Percentiles rank a stretch among this genome's conserved stretches.
Conservation (phyloP, 139 green algal genomes). For the Nannochloris sp. region DNA sequence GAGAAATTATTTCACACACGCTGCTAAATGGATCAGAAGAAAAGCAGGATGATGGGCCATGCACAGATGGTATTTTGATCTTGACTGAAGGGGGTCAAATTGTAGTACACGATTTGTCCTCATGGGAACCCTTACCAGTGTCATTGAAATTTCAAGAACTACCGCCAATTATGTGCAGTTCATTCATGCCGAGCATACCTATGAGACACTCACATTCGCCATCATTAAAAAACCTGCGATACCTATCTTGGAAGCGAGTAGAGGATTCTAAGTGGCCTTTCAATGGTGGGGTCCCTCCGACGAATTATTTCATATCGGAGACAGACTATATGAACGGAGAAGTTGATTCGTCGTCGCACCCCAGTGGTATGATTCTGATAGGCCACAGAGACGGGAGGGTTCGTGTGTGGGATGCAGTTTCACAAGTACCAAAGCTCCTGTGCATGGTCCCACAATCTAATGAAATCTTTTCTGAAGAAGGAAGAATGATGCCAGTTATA, state of each 20-base stretch:
- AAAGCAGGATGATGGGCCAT: constrained; percentile 25
- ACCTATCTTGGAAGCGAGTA: background rate
- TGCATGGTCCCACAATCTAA: constrained; percentile 24
- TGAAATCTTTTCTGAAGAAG: constrained; percentile 14
- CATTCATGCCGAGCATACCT: constrained; percentile 12
- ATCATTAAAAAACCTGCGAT: background rate
- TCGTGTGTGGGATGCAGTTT: constrained; percentile 35
- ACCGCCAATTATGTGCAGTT: constrained; percentile 23
- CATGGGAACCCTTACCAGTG: constrained; percentile 35
- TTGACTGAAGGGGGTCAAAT: constrained; percentile 66
- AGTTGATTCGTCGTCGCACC: constrained; percentile 10
- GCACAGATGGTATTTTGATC: constrained; percentile 37
- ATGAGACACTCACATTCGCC: background rate
- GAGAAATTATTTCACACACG: constrained; percentile 38
- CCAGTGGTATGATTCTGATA: constrained; percentile 26
- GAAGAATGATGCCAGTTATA: constrained; percentile 22
- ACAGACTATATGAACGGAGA: background rate
- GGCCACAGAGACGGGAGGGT: constrained; percentile 42
- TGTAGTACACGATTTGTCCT: constrained; percentile 47
- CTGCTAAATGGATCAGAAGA: constrained; percentile 11
- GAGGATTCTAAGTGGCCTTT: constrained; percentile 24
- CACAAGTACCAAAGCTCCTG: constrained; percentile 28
- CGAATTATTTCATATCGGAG: background rate
- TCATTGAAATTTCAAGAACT: constrained; percentile 43
- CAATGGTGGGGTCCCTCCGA: constrained; percentile 12